Percentiles rank a stretch among this genome's conserved stretches.
Conservation (phyloP, 257 asterid species). For the Penstemon newberryi region DNA sequence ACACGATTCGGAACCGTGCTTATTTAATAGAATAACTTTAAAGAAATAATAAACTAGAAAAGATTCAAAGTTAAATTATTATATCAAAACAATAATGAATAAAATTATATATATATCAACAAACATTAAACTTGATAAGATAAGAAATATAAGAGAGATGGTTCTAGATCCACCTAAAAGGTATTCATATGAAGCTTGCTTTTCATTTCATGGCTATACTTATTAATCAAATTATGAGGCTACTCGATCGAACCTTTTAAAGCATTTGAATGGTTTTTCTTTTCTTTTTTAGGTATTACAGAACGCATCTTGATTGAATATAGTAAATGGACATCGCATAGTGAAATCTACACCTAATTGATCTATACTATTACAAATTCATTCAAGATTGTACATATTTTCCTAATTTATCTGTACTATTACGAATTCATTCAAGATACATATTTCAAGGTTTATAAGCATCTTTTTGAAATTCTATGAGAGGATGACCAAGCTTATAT, state of each 20-base stretch:
- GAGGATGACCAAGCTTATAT: slow-evolving; percentile 7
- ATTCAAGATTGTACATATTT: no score
- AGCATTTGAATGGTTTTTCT: slow-evolving; percentile 3
- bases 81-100: no score
- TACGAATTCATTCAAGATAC: slow-evolving; percentile 26
- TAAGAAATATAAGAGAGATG: no score
- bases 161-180: slow-evolving; percentile 81
- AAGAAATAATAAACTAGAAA: no score
- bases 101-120: no score
- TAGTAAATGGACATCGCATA: neutral
- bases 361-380: slow-evolving; percentile 14
- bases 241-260: neutral
- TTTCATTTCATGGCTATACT: neutral
- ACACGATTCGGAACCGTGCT: no score
- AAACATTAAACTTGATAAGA: no score
- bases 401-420: neutral
- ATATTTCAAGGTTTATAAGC: slow-evolving; percentile 34
- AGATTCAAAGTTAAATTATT: no score
- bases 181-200: slow-evolving; percentile 35
- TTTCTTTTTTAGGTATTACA: slow-evolving; percentile 64
- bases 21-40: no score
- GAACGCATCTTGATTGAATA: slow-evolving; percentile 40
- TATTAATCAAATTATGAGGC: neutral
- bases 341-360: slow-evolving; percentile 6
- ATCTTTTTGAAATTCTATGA: slow-evolving; percentile 25